Percentiles rank a stretch among this genome's conserved stretches.
Conservation (phyloP, 345 rosid species). For the Cardamine occulta region DNA sequence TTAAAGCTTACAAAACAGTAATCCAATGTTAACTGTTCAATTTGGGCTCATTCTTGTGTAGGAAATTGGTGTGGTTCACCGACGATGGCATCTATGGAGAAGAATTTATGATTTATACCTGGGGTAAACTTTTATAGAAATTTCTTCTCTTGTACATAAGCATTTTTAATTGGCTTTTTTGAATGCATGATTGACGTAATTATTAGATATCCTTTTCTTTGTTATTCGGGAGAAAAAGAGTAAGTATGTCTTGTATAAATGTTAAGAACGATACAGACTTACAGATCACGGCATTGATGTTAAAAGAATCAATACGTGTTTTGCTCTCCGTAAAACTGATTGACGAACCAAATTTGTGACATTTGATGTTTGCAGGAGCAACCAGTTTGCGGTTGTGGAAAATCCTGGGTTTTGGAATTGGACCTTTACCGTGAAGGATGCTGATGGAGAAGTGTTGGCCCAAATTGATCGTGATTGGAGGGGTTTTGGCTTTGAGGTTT, state of each 20-base stretch:
- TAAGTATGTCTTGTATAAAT: neutral
- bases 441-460: slow-evolving; percentile 74
- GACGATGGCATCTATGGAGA: slow-evolving; percentile 97
- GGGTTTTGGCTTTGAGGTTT: slow-evolving; percentile 96
- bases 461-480: slow-evolving; percentile 96
- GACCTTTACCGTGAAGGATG: slow-evolving; percentile 94
- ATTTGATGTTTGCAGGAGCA: slow-evolving; percentile 52
- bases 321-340: neutral
- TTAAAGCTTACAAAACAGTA: neutral
- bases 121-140: slow-evolving; percentile 60
- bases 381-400: slow-evolving; percentile 90
- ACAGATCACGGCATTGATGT: neutral
- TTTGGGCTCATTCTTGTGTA: slow-evolving; percentile 33
- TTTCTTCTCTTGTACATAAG: neutral
- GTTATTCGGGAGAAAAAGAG: neutral
- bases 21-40: neutral
- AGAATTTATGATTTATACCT: slow-evolving; percentile 91
- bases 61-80: slow-evolving; percentile 95
- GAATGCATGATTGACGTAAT: slow-evolving; percentile 4
- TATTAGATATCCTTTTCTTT: neutral
- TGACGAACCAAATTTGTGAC: slow-evolving; percentile 8
- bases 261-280: neutral
- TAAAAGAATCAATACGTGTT: slow-evolving; percentile 6
- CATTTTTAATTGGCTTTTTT: neutral
- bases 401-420: slow-evolving; percentile 99